phyloP scores from a whole-genome alignment of 1,284 basidiomycete species.

The Pseudozyma tsukubaensis region DNA sequence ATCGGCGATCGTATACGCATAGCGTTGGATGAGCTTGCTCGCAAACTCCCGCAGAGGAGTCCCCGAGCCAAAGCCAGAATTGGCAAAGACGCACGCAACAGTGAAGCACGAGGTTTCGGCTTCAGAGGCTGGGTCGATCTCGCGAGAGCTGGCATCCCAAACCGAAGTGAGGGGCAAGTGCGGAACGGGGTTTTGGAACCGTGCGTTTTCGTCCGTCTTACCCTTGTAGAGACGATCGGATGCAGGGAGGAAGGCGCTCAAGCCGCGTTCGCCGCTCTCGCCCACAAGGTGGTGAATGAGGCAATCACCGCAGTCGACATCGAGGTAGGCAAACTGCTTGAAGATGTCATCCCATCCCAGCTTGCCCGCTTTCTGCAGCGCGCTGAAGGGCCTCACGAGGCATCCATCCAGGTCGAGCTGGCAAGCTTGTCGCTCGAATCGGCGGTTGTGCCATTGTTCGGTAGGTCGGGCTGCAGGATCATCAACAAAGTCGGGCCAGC shows the following conservation, averaged over 20 bases:
- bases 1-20: constrained; percentile 46
- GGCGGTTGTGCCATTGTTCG: constrained; percentile 20
- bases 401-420: constrained; percentile 35
- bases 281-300: constrained; percentile 45
- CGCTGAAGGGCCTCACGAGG: constrained; percentile 13
- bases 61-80: constrained; percentile 23
- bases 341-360: constrained; percentile 46
- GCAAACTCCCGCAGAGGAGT: constrained; percentile 27
- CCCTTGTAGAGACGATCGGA: constrained; percentile 16
- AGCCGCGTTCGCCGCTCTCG: constrained; percentile 32
- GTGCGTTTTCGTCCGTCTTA: constrained; percentile 1
- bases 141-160: constrained; percentile 14
- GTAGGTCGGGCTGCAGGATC: constrained; percentile 5
- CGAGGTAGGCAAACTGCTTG: constrained; percentile 35
- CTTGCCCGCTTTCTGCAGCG: constrained; percentile 1
- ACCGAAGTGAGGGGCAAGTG: constrained; percentile 35
- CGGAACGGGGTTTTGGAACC: constrained; percentile 11
- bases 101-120: constrained; percentile 34
- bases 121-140: constrained; percentile 5
- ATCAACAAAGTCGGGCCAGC: constrained; percentile 39
- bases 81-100: constrained; percentile 22
- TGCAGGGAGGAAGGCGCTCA: constrained; percentile 40
- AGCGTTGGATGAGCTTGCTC: constrained; percentile 36
- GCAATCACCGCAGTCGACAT: constrained; percentile 50
- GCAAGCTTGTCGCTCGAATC: constrained; percentile 37